Evolutionary conservation across 1,139 yeast genomes (phyloP).

Genomic region (Nakaseomyces bracarensis): DNA sequence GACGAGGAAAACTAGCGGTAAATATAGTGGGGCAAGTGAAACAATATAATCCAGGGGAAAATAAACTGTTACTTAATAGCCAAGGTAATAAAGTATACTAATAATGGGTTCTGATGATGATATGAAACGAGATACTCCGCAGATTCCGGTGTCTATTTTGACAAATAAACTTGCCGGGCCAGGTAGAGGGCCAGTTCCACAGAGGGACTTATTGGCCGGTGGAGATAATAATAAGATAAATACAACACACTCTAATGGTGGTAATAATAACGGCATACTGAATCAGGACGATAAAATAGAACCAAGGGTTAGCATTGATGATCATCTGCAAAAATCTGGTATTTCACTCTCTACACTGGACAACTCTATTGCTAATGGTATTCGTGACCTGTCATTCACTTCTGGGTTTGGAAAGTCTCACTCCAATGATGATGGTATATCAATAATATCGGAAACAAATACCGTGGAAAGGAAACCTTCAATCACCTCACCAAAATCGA

Average conservation of each 20-base stretch:
- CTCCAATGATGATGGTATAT: background rate
- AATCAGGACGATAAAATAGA: background rate
- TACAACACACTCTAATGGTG: background rate
- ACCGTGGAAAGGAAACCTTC: constrained; percentile 2
- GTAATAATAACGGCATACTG: background rate
- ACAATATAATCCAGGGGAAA: no score
- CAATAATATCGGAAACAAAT: constrained; percentile 1
- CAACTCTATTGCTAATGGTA: background rate
- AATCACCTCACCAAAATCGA: constrained; percentile 11
- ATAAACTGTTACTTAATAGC: no score
- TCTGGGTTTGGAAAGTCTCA: background rate
- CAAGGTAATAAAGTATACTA: no score
- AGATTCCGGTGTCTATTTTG: constrained; percentile 8
- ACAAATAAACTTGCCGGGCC: constrained; percentile 4
- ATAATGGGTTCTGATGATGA: constrained; percentile 5
- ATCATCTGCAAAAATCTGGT: background rate
- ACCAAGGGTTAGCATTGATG: background rate
- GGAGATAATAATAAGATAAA: background rate
- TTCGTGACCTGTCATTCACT: background rate
- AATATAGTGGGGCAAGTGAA: no score
- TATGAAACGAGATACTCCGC: constrained; percentile 1
- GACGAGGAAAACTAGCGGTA: no score
- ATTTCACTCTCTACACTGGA: background rate
- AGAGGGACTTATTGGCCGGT: background rate
- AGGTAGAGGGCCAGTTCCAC: constrained; percentile 4